Evolutionary conservation across 176 grass and related monocot species (phyloP).

Genomic region (Hsuehochloa calcarea): DNA sequence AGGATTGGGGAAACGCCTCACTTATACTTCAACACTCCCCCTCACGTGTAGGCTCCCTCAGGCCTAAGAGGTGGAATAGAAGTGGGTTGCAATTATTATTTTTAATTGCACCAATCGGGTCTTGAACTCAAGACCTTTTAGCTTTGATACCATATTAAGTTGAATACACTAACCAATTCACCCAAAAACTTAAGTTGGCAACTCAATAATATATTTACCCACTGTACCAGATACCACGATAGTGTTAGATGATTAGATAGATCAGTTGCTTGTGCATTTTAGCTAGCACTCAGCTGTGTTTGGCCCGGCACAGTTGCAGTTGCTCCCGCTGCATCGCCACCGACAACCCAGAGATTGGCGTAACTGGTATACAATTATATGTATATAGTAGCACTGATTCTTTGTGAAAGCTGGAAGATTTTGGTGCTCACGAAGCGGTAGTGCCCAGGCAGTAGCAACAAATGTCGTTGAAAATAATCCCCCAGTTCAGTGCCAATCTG

Average conservation of each 20-base stretch:
- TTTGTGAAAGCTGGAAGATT: background rate
- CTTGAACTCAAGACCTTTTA: no score
- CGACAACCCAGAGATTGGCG: background rate
- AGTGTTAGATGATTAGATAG: background rate
- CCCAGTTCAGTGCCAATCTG: background rate
- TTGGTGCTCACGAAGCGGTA: background rate
- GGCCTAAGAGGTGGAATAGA: no score
- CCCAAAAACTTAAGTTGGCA: no score
- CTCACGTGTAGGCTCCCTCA: no score
- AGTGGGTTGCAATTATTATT: no score
- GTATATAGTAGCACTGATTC: background rate
- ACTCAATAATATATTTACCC: no score
- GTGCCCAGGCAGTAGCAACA: background rate
- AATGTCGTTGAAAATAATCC: background rate
- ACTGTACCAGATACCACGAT: background rate
- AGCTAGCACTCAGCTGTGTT: constrained; percentile 31
- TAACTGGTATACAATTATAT: background rate
- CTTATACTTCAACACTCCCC: no score
- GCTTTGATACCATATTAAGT: no score
- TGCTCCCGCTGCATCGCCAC: constrained; percentile 16
- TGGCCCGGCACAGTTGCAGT: background rate
- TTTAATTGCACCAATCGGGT: no score
- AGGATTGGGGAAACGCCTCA: no score
- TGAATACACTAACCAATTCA: no score
- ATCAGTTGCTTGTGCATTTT: background rate